Conservation (phyloP, 2,329 filamentous ascomycete genomes). For the Xylariomycetidae sp. region DNA sequence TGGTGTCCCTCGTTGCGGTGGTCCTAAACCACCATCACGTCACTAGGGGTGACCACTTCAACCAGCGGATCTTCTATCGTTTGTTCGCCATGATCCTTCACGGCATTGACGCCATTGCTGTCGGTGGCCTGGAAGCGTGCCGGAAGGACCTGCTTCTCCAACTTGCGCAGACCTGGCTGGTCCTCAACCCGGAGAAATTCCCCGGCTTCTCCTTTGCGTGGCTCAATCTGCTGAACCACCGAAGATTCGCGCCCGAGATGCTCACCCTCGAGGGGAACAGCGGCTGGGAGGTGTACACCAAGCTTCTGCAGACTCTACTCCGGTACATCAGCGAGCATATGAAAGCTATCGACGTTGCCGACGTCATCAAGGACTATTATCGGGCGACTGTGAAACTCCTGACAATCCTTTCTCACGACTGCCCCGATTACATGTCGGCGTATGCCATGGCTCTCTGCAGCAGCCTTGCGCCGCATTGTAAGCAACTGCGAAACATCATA, state of each 20-base stretch:
- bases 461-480: constrained; percentile 74
- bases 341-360: constrained; percentile 63
- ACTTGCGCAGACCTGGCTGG: constrained; percentile 64
- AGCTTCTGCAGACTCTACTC: constrained; percentile 66
- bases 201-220: constrained; percentile 82
- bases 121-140: constrained; percentile 55
- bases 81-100: constrained; percentile 79
- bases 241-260: constrained; percentile 75
- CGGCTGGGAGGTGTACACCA: constrained; percentile 72
- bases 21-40: constrained; percentile 82
- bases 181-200: constrained; percentile 69
- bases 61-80: constrained; percentile 85
- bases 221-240: constrained; percentile 76
- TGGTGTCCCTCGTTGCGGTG: constrained; percentile 71
- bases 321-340: constrained; percentile 73
- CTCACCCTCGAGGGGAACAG: constrained; percentile 59
- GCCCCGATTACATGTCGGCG: constrained; percentile 84
- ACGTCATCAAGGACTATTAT: constrained; percentile 75
- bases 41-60: constrained; percentile 74
- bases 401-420: constrained; percentile 85
- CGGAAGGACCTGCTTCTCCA: constrained; percentile 64
- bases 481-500: constrained; percentile 83
- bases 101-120: constrained; percentile 57
- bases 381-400: constrained; percentile 77
- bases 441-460: constrained; percentile 79